A percentile compares a stretch with the other conserved stretches of the same genome.
These are phyloP conservation scores for Geotrichum phurueaensis DNA, from an alignment of 1,139 yeast species.

Conservation along the genomic window DNA sequence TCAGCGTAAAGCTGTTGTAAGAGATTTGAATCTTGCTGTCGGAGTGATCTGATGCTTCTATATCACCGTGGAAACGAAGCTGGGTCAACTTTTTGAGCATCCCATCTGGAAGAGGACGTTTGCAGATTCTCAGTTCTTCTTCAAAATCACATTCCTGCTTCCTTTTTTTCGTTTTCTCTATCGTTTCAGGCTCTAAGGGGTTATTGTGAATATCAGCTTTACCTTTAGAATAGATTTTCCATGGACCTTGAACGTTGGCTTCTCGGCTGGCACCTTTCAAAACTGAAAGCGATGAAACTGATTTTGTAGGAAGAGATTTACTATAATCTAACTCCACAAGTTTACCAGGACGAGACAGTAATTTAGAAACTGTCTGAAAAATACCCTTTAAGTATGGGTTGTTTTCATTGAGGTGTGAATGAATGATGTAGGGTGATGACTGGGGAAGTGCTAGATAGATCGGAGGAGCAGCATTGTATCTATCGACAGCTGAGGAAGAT, in stretches of 20 bases:
- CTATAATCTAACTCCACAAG: slow-evolving; percentile 33
- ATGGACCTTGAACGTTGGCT: slow-evolving; percentile 27
- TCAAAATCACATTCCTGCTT: slow-evolving; percentile 19
- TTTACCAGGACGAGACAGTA: slow-evolving; percentile 40
- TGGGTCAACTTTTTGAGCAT: slow-evolving; percentile 8
- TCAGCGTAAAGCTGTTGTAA: slow-evolving; percentile 8
- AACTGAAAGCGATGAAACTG: slow-evolving; percentile 50
- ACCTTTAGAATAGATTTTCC: slow-evolving; percentile 29
- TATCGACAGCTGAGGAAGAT: slow-evolving; percentile 30
- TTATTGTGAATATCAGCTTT: slow-evolving; percentile 21
- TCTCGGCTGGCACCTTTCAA: slow-evolving; percentile 50
- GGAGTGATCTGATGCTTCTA: background rate
- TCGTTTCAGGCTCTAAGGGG: slow-evolving; percentile 5
- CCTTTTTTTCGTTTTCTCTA: slow-evolving; percentile 5
- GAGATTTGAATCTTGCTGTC: slow-evolving; percentile 9
- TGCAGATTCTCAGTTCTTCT: background rate
- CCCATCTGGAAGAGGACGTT: background rate
- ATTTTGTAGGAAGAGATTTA: slow-evolving; percentile 46
- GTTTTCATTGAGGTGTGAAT: slow-evolving; percentile 30
- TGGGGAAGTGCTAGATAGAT: slow-evolving; percentile 61
- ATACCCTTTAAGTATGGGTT: slow-evolving; percentile 49
- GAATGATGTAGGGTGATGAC: slow-evolving; percentile 62
- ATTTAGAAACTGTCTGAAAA: slow-evolving; percentile 52
- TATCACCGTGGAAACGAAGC: slow-evolving; percentile 15
- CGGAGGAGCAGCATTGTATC: slow-evolving; percentile 46